Percentiles rank a stretch among this genome's conserved stretches.
These are phyloP conservation scores for Erucastrum elatum DNA, from an alignment of 345 rosid species.

Conservation along the genomic window DNA sequence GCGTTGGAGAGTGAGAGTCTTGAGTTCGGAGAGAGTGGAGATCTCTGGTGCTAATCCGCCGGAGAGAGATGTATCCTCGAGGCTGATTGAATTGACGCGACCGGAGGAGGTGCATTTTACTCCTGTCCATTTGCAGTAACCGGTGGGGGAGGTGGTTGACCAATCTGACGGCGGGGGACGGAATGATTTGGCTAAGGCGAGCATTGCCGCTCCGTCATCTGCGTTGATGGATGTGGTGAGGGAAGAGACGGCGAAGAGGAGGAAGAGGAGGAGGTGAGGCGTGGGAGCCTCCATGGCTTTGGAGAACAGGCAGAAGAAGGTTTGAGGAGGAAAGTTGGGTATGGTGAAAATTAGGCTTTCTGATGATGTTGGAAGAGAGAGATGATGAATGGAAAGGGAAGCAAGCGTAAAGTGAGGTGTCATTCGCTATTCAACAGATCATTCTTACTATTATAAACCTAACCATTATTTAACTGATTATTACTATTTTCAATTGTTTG, in stretches of 20 bases:
- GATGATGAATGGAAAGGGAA: constrained; percentile 1
- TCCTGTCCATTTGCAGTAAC: constrained; percentile 62
- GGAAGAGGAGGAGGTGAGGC: constrained; percentile 39
- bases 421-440: neutral
- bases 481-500: neutral
- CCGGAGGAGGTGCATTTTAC: constrained; percentile 42
- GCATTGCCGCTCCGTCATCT: constrained; percentile 50
- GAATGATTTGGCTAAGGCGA: constrained; percentile 50
- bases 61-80: constrained; percentile 39
- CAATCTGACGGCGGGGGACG: constrained; percentile 54
- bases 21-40: constrained; percentile 58
- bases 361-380: constrained; percentile 10
- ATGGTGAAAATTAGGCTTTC: neutral
- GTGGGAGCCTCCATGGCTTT: constrained; percentile 38
- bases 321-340: constrained; percentile 12
- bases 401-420: constrained; percentile 38
- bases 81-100: constrained; percentile 51
- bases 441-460: constrained; percentile 31
- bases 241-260: constrained; percentile 21
- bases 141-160: constrained; percentile 45
- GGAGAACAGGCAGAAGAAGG: constrained; percentile 13
- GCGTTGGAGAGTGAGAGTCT: constrained; percentile 43
- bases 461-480: constrained; percentile 1
- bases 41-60: constrained; percentile 56
- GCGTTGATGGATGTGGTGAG: constrained; percentile 38